Evolutionary conservation across 2,329 filamentous ascomycete genomes (phyloP).

Genomic region (Aurifilum marmelostoma): DNA sequence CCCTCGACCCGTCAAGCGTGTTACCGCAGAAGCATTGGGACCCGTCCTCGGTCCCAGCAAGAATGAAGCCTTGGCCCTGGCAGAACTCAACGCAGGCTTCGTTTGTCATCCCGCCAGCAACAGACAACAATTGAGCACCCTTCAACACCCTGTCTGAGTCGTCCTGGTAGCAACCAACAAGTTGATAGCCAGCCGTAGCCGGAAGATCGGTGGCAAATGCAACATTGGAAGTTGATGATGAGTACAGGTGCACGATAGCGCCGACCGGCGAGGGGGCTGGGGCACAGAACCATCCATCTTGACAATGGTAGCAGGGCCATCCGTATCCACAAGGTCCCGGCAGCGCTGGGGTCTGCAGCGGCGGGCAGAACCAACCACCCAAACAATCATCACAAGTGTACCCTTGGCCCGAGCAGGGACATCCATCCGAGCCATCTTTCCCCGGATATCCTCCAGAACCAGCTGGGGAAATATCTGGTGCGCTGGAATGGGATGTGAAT

Average conservation of each 20-base stretch:
- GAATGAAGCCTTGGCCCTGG: constrained; percentile 45
- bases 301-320: constrained; percentile 29
- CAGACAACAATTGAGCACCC: constrained; percentile 9
- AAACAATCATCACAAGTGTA: constrained; percentile 29
- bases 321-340: constrained; percentile 28
- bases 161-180: constrained; percentile 26
- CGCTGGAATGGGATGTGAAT: constrained; percentile 6
- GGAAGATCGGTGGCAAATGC: constrained; percentile 1
- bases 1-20: constrained; percentile 42
- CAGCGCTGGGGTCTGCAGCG: constrained; percentile 26
- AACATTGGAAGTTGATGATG: not conserved
- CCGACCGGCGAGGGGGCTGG: constrained; percentile 14
- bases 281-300: constrained; percentile 27
- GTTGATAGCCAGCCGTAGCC: constrained; percentile 15
- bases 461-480: not conserved
- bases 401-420: constrained; percentile 26
- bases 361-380: constrained; percentile 30
- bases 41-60: constrained; percentile 54
- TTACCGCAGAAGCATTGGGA: constrained; percentile 54
- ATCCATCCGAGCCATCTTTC: constrained; percentile 3
- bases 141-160: constrained; percentile 16
- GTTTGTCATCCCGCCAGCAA: constrained; percentile 25
- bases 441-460: not conserved
- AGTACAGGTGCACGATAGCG: not conserved
- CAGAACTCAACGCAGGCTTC: constrained; percentile 52